phyloP scores from a whole-genome alignment of 352 stramenopile species.

The Salisapilia sapeloensis region DNA sequence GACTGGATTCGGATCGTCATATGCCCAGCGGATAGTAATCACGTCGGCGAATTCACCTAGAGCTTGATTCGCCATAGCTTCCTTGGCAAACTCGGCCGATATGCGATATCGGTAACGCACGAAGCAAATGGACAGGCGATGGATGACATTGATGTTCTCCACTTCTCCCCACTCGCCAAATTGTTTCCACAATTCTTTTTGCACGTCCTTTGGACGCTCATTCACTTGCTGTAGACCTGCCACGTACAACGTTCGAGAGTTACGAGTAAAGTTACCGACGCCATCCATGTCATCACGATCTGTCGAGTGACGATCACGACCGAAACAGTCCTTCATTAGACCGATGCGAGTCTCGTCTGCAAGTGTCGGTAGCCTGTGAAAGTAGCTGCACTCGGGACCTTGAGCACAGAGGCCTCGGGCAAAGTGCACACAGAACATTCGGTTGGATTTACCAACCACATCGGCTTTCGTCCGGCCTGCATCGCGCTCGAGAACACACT shows the following conservation, averaged over 20 bases:
- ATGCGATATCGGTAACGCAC: conserved; percentile 71
- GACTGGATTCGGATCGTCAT: conserved; percentile 88
- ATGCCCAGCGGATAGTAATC: conserved; percentile 86
- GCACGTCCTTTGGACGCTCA: conserved; percentile 26
- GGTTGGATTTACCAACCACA: conserved; percentile 62
- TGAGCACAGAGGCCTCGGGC: conserved; percentile 81
- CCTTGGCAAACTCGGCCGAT: conserved; percentile 70
- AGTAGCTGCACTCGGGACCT: conserved; percentile 84
- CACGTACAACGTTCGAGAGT: conserved; percentile 86
- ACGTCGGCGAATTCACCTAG: conserved; percentile 80
- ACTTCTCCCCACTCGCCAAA: conserved; percentile 90
- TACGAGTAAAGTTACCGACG: conserved; percentile 82
- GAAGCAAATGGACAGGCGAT: conserved; percentile 83
- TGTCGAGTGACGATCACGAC: conserved; percentile 77
- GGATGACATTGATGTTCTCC: conserved; percentile 88
- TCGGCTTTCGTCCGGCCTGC: conserved; percentile 86
- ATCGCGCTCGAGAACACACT: conserved; percentile 73
- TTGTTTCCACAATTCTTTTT: conserved; percentile 61
- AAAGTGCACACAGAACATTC: conserved; percentile 89
- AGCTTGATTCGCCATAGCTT: conserved; percentile 84
- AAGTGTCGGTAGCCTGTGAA: conserved; percentile 73
- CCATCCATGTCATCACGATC: conserved; percentile 89
- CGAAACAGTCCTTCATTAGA: conserved; percentile 88
- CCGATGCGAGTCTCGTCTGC: conserved; percentile 57
- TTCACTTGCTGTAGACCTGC: conserved; percentile 54